A percentile compares a stretch with the other conserved stretches of the same genome.
Conservation (phyloP, 78 protist species). For the Guillardia theta region DNA sequence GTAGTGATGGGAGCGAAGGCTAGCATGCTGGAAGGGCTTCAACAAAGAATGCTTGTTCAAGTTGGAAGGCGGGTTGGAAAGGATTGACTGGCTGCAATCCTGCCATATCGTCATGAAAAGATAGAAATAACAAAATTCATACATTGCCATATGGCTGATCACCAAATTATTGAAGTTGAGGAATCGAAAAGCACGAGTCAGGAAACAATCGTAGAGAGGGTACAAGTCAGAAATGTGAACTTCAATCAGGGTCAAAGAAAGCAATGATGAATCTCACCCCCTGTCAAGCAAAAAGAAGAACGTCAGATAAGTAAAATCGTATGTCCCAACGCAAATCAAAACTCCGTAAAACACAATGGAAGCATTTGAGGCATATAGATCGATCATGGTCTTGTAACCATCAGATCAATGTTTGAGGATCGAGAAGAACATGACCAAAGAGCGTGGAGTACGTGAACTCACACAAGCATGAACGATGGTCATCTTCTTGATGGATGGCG, state of each 20-base stretch:
- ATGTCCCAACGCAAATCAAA: not conserved
- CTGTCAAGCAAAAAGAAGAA: not conserved
- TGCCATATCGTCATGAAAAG: not conserved
- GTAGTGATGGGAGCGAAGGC: not conserved
- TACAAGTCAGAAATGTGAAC: not conserved
- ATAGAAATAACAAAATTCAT: not conserved
- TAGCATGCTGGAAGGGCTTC: slow-evolving; percentile 17
- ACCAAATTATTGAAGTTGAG: not conserved
- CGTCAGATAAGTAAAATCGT: not conserved
- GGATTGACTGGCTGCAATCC: slow-evolving; percentile 26
- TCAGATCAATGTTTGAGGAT: too few relatives aligned
- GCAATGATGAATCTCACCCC: not conserved
- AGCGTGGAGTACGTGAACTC: not conserved
- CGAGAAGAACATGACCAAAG: not conserved
- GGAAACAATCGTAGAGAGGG: not conserved
- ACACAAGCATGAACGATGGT: slow-evolving; percentile 4
- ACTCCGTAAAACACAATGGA: not conserved
- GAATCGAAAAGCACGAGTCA: not conserved
- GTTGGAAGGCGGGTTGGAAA: not conserved
- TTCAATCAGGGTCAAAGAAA: not conserved
- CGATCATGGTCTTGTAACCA: too few relatives aligned
- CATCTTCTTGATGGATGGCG: slow-evolving; percentile 37
- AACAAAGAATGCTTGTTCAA: not conserved
- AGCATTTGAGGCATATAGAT: not conserved
- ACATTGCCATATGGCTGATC: not conserved